Percentiles rank a stretch among this genome's conserved stretches.
Conservation (phyloP, 1,139 yeast species). For the Suzukiozyma palmioleophila region DNA sequence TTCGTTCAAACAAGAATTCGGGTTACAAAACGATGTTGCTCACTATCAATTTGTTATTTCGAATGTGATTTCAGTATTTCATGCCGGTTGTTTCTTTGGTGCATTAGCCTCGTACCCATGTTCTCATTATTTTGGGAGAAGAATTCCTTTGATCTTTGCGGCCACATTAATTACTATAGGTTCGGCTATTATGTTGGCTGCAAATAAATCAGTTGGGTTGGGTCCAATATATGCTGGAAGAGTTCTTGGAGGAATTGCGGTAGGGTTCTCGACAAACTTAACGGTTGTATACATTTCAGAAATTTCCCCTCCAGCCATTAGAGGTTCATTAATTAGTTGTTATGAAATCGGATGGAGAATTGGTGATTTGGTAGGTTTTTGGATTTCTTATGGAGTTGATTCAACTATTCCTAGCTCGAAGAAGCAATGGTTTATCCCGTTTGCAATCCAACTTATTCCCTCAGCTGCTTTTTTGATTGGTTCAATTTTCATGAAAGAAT, state of each 20-base stretch:
- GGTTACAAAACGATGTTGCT: conserved; percentile 21
- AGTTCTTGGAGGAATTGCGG: conserved; percentile 37
- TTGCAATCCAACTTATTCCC: conserved; percentile 42
- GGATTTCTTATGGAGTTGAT: conserved; percentile 41
- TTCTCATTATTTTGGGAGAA: conserved; percentile 34
- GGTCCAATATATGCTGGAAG: conserved; percentile 42
- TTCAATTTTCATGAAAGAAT: conserved; percentile 32
- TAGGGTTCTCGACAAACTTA: conserved; percentile 38
- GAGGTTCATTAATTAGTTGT: conserved; percentile 36
- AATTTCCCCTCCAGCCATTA: conserved; percentile 36
- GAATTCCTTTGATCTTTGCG: conserved; percentile 30
- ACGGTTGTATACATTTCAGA: conserved; percentile 41
- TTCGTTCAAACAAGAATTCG: conserved; percentile 34
- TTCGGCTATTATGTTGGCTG: conserved; percentile 38
- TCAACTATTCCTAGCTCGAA: conserved; percentile 24
- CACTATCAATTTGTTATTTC: conserved; percentile 25
- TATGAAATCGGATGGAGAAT: conserved; percentile 44
- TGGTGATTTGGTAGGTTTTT: conserved; percentile 41
- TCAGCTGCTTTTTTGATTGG: conserved; percentile 36
- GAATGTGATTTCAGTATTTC: conserved; percentile 40
- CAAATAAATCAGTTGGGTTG: conserved; percentile 24
- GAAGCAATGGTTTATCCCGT: conserved; percentile 41
- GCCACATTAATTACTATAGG: conserved; percentile 34
- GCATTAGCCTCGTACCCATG: conserved; percentile 38
- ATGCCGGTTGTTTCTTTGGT: conserved; percentile 43